Evolutionary conservation across 1,284 basidiomycete genomes (phyloP), one percentile per base, ranked within the genome.

Genomic region (Ustilago cynodontis): DNA sequence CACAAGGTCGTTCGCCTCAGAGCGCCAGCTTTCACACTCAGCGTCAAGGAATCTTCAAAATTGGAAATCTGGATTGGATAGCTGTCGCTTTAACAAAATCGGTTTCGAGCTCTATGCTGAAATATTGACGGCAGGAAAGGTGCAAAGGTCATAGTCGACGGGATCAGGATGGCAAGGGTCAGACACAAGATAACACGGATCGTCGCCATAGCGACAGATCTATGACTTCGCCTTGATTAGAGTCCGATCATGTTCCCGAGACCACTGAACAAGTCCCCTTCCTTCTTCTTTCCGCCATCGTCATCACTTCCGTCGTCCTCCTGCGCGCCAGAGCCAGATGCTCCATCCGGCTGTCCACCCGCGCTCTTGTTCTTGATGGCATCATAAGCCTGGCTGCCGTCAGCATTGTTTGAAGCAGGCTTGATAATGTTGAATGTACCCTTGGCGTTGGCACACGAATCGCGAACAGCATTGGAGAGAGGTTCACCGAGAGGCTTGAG

Each of bases 391-490:
- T 68, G 57, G 18, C 45, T 53, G n/a, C 65, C 73, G 4, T 37
- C 51, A 0, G 31, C 18, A 31, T 76, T 76, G 37, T 22, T 35
- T 5, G 33, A 8, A 22, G 73, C 65, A 8, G 68, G 68, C n/a
- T n/a, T 50, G 51, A 76, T 76, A 2, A 54, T 5, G 39, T 76
- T 71, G 33, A 64, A 76, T 2, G 35, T 62, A 6, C 73, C 73
- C 29, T 66, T 63, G 5, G 73, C 73, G 37, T 64, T 61, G 1
- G 39, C 22, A 29, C 73, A 76, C 18, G 64, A 59, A 16, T 67
- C 59, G 14, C 49, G 47, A n/a, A 76, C 58, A 2, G 60, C 68
- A 3, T 28, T 65, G 20, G 49, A 43, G 14, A 76, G 61, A 14
- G 53, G 45, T 24, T 45, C 41, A 22, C 73, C 68, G 4, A 76